These are phyloP conservation scores for Lignosus rhinocerotis DNA, from an alignment of 1,284 basidiomycete species.

Conservation along the genomic window DNA sequence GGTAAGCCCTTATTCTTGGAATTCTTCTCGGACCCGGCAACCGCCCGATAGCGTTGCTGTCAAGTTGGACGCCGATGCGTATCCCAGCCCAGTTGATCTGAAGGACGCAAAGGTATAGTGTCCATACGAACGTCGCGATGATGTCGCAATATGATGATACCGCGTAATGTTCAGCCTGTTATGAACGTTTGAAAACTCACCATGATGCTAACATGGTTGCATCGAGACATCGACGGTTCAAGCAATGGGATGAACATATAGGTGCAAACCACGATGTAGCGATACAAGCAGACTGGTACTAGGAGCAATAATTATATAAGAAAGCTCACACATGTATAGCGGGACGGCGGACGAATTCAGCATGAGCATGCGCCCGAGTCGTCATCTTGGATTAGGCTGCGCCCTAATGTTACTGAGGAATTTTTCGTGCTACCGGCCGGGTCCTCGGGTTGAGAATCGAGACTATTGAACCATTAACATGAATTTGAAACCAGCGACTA, in stretches of 20 bases:
- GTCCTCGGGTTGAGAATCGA: slow-evolving; percentile 30
- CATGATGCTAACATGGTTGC: too few species aligned
- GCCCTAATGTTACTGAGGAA: slow-evolving; percentile 30
- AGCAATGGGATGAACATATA: slow-evolving; percentile 3
- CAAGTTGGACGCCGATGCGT: too few species aligned
- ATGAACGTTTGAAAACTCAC: background rate
- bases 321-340: background rate
- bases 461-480: slow-evolving; percentile 10
- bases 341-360: slow-evolving; percentile 12
- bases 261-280: background rate
- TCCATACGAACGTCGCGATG: too few species aligned
- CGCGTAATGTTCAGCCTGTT: too few species aligned
- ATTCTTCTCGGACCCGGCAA: too few species aligned
- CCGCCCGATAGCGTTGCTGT: too few species aligned
- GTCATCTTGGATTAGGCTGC: slow-evolving; percentile 26
- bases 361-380: slow-evolving; percentile 31
- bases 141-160: too few species aligned
- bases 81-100: too few species aligned
- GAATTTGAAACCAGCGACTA: background rate
- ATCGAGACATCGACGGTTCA: background rate
- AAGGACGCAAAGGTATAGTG: too few species aligned
- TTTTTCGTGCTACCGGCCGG: slow-evolving; percentile 26
- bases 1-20: too few species aligned
- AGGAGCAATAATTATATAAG: background rate
- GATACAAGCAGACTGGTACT: slow-evolving; percentile 5